These are phyloP conservation scores for Zymoseptoria ardabiliae DNA, from an alignment of 2,329 filamentous ascomycete species.

Conservation along the genomic window DNA sequence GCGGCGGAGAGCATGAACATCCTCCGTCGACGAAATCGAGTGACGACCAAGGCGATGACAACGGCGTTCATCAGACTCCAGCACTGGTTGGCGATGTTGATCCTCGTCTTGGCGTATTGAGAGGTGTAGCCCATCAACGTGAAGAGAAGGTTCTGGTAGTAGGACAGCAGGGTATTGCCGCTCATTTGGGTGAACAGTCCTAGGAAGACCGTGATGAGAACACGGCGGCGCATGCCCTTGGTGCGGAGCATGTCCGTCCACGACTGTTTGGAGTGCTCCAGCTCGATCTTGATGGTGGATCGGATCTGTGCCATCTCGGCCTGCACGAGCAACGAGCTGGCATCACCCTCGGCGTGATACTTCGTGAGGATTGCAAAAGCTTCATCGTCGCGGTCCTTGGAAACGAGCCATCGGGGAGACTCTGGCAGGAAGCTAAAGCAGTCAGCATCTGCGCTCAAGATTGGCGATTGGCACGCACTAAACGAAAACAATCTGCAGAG, in stretches of 20 bases:
- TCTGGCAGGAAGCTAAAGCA: conserved; percentile 11
- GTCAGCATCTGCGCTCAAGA: background rate
- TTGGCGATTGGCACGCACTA: background rate
- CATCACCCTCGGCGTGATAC: conserved; percentile 58
- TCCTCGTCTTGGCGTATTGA: conserved; percentile 29
- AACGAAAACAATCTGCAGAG: conserved; percentile 19
- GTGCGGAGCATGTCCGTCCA: conserved; percentile 15
- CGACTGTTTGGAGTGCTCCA: conserved; percentile 39
- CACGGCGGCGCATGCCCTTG: conserved; percentile 28
- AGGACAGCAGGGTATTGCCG: conserved; percentile 35
- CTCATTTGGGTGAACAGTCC: conserved; percentile 34
- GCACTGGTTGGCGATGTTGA: conserved; percentile 35
- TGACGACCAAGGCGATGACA: conserved; percentile 33
- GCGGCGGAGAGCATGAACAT: conserved; percentile 37
- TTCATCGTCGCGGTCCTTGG: conserved; percentile 8
- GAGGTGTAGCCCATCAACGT: conserved; percentile 33
- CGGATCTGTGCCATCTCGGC: conserved; percentile 59
- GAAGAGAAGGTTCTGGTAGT: conserved; percentile 27
- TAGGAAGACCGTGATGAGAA: conserved; percentile 31
- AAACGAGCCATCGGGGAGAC: conserved; percentile 12
- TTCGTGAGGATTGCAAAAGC: conserved; percentile 42
- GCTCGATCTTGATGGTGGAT: conserved; percentile 48
- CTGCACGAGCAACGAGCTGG: conserved; percentile 53
- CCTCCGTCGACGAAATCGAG: conserved; percentile 36
- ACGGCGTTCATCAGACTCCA: conserved; percentile 34